phyloP scores from a whole-genome alignment of 352 stramenopile genomes.

The Phytophthora sojae region DNA sequence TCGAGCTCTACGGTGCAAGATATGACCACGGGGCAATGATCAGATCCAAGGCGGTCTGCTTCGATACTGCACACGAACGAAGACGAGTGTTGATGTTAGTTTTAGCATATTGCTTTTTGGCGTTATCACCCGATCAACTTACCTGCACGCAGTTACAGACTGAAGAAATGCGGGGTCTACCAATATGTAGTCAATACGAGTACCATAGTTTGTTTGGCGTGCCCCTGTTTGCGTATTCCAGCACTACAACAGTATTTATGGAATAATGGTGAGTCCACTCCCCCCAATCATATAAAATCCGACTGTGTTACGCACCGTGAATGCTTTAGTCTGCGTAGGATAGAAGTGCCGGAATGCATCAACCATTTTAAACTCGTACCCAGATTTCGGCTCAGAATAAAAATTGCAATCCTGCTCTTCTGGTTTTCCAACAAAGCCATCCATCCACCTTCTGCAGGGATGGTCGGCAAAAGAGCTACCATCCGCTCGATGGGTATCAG shows the following conservation, averaged over 20 bases:
- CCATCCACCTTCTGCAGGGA: slow-evolving; percentile 77
- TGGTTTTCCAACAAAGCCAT: slow-evolving; percentile 44
- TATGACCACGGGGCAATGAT: slow-evolving; percentile 83
- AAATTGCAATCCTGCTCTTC: slow-evolving; percentile 14
- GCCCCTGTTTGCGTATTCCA: slow-evolving; percentile 89
- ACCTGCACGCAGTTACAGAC: slow-evolving; percentile 68
- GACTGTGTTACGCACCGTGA: slow-evolving; percentile 58
- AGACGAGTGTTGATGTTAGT: neutral
- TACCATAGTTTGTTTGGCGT: slow-evolving; percentile 92
- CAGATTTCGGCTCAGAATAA: neutral
- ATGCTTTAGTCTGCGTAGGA: slow-evolving; percentile 74
- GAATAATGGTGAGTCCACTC: neutral
- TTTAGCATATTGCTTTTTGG: neutral
- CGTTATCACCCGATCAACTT: neutral
- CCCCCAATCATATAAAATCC: neutral
- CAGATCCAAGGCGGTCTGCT: slow-evolving; percentile 66
- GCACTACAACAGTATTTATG: slow-evolving; percentile 48
- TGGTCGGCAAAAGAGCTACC: slow-evolving; percentile 62
- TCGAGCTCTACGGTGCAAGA: slow-evolving; percentile 49
- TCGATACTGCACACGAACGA: slow-evolving; percentile 46
- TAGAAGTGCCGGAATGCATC: slow-evolving; percentile 88
- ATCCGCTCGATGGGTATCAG: slow-evolving; percentile 32
- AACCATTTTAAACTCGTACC: slow-evolving; percentile 46
- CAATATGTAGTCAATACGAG: slow-evolving; percentile 93
- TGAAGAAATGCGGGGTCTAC: slow-evolving; percentile 62